These are phyloP conservation scores for Phytophthora boehmeriae DNA, from an alignment of 352 stramenopile species.

Conservation along the genomic window DNA sequence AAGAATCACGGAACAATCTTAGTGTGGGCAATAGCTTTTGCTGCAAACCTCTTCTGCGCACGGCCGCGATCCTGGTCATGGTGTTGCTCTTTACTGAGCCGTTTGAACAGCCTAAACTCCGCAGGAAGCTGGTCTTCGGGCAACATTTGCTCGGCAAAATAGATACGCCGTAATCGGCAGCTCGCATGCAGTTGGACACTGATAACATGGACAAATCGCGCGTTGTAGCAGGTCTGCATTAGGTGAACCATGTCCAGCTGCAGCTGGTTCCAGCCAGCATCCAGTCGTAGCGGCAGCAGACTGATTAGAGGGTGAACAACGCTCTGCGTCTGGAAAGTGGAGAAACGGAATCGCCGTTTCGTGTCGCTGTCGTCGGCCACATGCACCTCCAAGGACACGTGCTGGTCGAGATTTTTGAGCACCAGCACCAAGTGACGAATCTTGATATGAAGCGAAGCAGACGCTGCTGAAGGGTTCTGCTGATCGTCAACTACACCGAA, in stretches of 20 bases:
- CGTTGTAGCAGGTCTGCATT: constrained; percentile 47
- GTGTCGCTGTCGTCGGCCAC: constrained; percentile 37
- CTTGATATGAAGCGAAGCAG: constrained; percentile 50
- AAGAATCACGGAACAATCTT: constrained; percentile 21
- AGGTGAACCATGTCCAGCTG: constrained; percentile 54
- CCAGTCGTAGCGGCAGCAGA: constrained; percentile 49
- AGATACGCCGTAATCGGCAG: constrained; percentile 63
- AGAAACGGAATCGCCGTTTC: constrained; percentile 48
- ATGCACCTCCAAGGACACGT: constrained; percentile 58
- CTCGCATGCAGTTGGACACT: constrained; percentile 60
- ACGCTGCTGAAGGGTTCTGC: neutral
- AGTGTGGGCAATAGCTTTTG: too few relatives aligned
- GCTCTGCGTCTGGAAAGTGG: constrained; percentile 54
- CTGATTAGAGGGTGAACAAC: constrained; percentile 43
- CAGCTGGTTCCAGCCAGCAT: constrained; percentile 66
- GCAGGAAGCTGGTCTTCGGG: constrained; percentile 44
- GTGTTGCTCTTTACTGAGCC: constrained; percentile 36
- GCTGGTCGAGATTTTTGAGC: constrained; percentile 44
- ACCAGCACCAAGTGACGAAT: constrained; percentile 53
- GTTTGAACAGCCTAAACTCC: constrained; percentile 62
- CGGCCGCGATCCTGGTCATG: constrained; percentile 9
- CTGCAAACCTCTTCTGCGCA: too few relatives aligned
- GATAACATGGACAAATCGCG: constrained; percentile 43
- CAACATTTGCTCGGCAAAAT: constrained; percentile 55
- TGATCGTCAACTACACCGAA: constrained; percentile 13